Conservation (phyloP, 495 filamentous ascomycete genomes). For the Aspergillus wentii region DNA sequence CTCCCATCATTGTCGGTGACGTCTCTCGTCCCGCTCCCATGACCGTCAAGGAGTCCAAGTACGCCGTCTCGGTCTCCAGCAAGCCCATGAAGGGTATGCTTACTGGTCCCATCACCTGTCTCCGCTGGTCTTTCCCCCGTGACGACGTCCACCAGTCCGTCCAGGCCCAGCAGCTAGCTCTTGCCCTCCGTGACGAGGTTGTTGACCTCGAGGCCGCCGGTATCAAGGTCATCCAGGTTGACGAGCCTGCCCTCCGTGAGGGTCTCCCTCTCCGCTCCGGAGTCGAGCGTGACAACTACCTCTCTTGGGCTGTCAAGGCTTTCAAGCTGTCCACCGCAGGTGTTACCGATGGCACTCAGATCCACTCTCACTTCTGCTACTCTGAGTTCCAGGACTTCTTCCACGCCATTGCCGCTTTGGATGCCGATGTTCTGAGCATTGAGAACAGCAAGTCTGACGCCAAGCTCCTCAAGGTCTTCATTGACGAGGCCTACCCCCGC, state of each 20-base stretch:
- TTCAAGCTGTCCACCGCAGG: slow-evolving; percentile 92
- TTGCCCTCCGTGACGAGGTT: slow-evolving; percentile 97
- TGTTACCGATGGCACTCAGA: slow-evolving; percentile 90
- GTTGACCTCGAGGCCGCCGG: slow-evolving; percentile 94
- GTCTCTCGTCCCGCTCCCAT: slow-evolving; percentile 93
- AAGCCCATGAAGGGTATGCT: slow-evolving; percentile 99
- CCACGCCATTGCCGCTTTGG: slow-evolving; percentile 96
- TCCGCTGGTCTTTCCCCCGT: slow-evolving; percentile 99
- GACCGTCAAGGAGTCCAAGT: slow-evolving; percentile 99
- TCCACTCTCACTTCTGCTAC: slow-evolving; percentile 99
- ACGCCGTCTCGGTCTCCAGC: slow-evolving; percentile 89
- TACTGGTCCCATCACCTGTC: slow-evolving; percentile 96
- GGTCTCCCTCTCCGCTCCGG: slow-evolving; percentile 94
- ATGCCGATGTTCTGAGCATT: slow-evolving; percentile 96
- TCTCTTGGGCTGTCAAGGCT: slow-evolving; percentile 92
- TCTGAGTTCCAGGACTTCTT: slow-evolving; percentile 99
- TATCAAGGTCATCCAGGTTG: slow-evolving; percentile 96
- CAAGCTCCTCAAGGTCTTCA: slow-evolving; percentile 97
- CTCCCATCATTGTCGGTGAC: slow-evolving; percentile 97
- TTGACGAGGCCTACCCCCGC: slow-evolving; percentile 90
- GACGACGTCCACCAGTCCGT: slow-evolving; percentile 98
- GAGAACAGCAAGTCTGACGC: slow-evolving; percentile 99
- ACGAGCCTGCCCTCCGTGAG: slow-evolving; percentile 98
- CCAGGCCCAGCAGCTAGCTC: slow-evolving; percentile 96
- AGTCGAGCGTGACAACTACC: slow-evolving; percentile 88